Conservation (phyloP, 2,329 filamentous ascomycete species). For the Botrytis porri region DNA sequence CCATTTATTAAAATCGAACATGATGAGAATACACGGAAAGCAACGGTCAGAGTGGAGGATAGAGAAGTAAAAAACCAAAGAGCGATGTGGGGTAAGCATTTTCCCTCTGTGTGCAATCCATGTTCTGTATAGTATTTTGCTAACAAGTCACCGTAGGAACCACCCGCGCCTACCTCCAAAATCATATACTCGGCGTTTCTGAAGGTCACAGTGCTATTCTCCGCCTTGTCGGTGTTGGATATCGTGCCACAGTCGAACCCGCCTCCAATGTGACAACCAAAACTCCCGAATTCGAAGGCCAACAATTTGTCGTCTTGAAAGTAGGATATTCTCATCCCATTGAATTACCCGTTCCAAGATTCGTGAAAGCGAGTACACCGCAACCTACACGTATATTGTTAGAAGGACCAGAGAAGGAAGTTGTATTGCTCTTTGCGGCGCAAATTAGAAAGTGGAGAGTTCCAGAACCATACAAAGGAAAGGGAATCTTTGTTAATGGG, state of each 20-base stretch:
- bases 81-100: slow-evolving; percentile 83
- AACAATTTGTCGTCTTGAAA: slow-evolving; percentile 89
- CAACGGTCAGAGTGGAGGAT: slow-evolving; percentile 69
- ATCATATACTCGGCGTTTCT: slow-evolving; percentile 88
- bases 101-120: background rate
- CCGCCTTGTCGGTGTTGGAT: slow-evolving; percentile 90
- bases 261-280: slow-evolving; percentile 60
- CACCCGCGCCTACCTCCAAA: slow-evolving; percentile 82
- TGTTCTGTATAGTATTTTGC: background rate
- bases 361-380: slow-evolving; percentile 82
- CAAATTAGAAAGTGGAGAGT: slow-evolving; percentile 82
- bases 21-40: slow-evolving; percentile 61
- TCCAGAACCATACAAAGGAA: slow-evolving; percentile 98
- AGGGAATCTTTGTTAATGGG: slow-evolving; percentile 97
- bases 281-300: slow-evolving; percentile 67
- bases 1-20: slow-evolving; percentile 71
- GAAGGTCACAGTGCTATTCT: slow-evolving; percentile 95
- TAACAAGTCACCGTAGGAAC: slow-evolving; percentile 60
- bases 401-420: slow-evolving; percentile 82
- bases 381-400: slow-evolving; percentile 88
- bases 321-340: slow-evolving; percentile 96
- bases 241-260: slow-evolving; percentile 82
- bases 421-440: slow-evolving; percentile 88
- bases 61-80: slow-evolving; percentile 68
- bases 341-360: slow-evolving; percentile 78